phyloP scores from a whole-genome alignment of 352 stramenopile genomes.

The Phytophthora quininea region DNA sequence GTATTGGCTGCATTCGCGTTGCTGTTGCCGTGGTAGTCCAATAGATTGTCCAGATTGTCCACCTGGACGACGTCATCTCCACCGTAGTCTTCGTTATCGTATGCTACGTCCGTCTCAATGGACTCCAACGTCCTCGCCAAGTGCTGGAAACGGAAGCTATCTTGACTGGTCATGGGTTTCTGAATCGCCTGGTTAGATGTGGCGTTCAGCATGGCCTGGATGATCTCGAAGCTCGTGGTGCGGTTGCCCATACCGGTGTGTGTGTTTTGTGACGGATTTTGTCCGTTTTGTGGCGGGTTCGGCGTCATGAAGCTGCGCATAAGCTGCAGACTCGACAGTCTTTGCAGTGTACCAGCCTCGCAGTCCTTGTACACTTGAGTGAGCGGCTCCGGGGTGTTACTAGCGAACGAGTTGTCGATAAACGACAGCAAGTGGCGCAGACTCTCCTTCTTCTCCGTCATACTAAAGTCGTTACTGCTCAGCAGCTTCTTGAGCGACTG shows the following conservation, averaged over 20 bases:
- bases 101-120: slow-evolving; percentile 82
- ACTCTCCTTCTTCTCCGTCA: slow-evolving; percentile 90
- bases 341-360: slow-evolving; percentile 68
- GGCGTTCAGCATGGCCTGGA: slow-evolving; percentile 87
- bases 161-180: slow-evolving; percentile 87
- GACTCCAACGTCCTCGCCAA: slow-evolving; percentile 77
- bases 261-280: background rate
- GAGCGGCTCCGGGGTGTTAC: slow-evolving; percentile 70
- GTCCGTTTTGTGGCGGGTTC: slow-evolving; percentile 14
- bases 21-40: slow-evolving; percentile 72
- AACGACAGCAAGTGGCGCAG: slow-evolving; percentile 81
- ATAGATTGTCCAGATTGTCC: slow-evolving; percentile 85
- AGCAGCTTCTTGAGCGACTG: slow-evolving; percentile 81
- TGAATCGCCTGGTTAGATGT: slow-evolving; percentile 86
- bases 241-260: slow-evolving; percentile 71
- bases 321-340: slow-evolving; percentile 79
- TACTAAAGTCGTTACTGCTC: slow-evolving; percentile 82
- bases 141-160: slow-evolving; percentile 88
- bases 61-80: slow-evolving; percentile 83
- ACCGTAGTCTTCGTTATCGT: slow-evolving; percentile 86
- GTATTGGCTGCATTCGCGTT: slow-evolving; percentile 12
- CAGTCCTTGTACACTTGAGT: slow-evolving; percentile 85
- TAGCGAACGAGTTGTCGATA: slow-evolving; percentile 86
- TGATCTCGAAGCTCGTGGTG: slow-evolving; percentile 89
- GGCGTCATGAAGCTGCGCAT: slow-evolving; percentile 81